Evolutionary conservation across 805 yeast genomes (phyloP).

Genomic region (Kluyveromyces lactis): DNA sequence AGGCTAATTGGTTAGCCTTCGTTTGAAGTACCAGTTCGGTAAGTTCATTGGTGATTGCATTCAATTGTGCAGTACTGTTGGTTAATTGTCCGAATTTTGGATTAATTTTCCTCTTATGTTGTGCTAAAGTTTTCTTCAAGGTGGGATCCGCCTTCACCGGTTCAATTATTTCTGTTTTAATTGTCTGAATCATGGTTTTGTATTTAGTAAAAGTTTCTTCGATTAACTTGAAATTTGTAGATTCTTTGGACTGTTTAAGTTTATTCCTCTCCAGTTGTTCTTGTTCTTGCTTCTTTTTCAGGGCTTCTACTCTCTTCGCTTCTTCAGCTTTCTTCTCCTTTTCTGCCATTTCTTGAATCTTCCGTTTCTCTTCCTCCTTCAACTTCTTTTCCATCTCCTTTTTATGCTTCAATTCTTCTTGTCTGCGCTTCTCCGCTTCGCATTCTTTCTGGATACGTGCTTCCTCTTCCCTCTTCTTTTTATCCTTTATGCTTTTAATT

Average conservation of each 20-base stretch:
- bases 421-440: conserved; percentile 2
- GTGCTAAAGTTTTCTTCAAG: conserved; percentile 44
- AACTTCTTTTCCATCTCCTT: conserved; percentile 12
- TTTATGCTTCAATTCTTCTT: conserved; percentile 11
- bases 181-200: conserved; percentile 44
- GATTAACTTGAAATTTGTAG: conserved; percentile 28
- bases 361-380: conserved; percentile 11
- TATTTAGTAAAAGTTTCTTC: conserved; percentile 40
- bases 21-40: conserved; percentile 41
- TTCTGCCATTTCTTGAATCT: conserved; percentile 12
- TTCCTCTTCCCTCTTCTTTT: conserved; percentile 8
- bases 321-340: conserved; percentile 12
- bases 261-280: conserved; percentile 14
- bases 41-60: conserved; percentile 43
- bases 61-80: conserved; percentile 53
- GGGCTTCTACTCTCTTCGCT: conserved; percentile 22
- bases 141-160: conserved; percentile 46
- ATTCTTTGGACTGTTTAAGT: conserved; percentile 14
- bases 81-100: conserved; percentile 92
- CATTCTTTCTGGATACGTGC: conserved; percentile 2
- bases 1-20: conserved; percentile 42
- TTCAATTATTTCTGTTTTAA: conserved; percentile 51
- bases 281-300: conserved; percentile 14
- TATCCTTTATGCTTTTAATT: conserved; percentile 6
- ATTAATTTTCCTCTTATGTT: conserved; percentile 67